Percentiles rank a stretch among this genome's conserved stretches.
Evolutionary conservation across 1,284 basidiomycete species (phyloP).

Genomic region (Cryptococcus wingfieldii): DNA sequence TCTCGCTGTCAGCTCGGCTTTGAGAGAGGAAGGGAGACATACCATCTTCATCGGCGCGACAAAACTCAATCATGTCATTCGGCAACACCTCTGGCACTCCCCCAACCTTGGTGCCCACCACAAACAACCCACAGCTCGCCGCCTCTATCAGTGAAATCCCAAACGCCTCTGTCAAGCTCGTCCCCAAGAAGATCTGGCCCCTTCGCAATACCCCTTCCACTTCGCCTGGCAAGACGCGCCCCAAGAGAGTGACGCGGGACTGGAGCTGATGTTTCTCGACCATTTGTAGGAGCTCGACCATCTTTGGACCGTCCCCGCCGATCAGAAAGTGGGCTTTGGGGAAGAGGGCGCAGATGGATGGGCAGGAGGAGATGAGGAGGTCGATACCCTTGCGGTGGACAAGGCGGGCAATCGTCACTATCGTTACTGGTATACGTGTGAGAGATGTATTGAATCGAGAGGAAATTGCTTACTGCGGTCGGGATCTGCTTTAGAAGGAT

Average conservation of each 20-base stretch:
- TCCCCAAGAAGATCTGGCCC: slow-evolving; percentile 91
- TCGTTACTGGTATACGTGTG: slow-evolving; percentile 62
- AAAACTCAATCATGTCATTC: slow-evolving; percentile 88
- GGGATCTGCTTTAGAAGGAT: slow-evolving; percentile 50
- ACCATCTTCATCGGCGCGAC: slow-evolving; percentile 79
- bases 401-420: slow-evolving; percentile 90
- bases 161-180: slow-evolving; percentile 93
- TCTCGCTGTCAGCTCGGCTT: background rate
- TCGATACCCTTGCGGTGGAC: slow-evolving; percentile 97
- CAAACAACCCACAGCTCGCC: slow-evolving; percentile 87
- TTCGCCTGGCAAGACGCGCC: slow-evolving; percentile 71
- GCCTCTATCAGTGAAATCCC: slow-evolving; percentile 96
- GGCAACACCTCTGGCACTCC: slow-evolving; percentile 95
- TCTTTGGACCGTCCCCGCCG: slow-evolving; percentile 91
- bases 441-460: background rate
- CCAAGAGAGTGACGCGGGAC: slow-evolving; percentile 84
- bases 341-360: slow-evolving; percentile 82
- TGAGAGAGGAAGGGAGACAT: background rate
- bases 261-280: slow-evolving; percentile 83
- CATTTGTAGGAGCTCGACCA: slow-evolving; percentile 94
- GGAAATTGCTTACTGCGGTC: slow-evolving; percentile 58
- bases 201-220: slow-evolving; percentile 75
- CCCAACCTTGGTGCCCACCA: slow-evolving; percentile 90
- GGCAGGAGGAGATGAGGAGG: slow-evolving; percentile 80
- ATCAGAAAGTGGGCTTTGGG: slow-evolving; percentile 83